Evolutionary conservation across 371 early-diverging fungal species (phyloP).

Genomic region (Nosema granulosis): DNA sequence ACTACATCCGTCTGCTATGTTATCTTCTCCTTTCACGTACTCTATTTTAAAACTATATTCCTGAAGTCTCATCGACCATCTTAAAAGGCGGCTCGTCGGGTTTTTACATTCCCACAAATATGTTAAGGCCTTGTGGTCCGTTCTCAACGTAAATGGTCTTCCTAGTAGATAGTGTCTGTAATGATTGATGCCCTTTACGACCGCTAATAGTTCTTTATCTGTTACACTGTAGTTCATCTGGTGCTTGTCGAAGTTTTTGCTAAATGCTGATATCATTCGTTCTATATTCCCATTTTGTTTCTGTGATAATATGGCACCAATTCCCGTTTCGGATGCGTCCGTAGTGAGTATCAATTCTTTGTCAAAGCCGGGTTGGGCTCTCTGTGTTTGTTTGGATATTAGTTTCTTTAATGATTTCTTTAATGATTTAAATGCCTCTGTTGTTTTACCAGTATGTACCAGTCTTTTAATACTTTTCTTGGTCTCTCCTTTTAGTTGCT

Average conservation of each 20-base stretch:
- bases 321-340: not conserved
- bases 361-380: not conserved
- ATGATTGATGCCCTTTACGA: not conserved
- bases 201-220: slow-evolving; percentile 15
- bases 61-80: slow-evolving; percentile 5
- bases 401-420: too few relatives aligned
- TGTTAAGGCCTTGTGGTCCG: not conserved
- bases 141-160: not conserved
- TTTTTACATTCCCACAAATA: not conserved
- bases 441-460: not conserved
- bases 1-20: slow-evolving; percentile 20
- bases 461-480: not conserved
- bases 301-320: not conserved
- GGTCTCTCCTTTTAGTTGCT: not conserved
- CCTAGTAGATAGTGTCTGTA: slow-evolving; percentile 1
- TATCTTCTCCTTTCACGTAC: slow-evolving; percentile 28
- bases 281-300: not conserved
- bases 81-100: slow-evolving; percentile 4
- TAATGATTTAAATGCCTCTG: too few relatives aligned
- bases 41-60: slow-evolving; percentile 11
- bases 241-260: not conserved
- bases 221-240: too few relatives aligned
- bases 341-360: not conserved
- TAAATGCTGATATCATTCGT: not conserved
- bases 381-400: not conserved